These are phyloP conservation scores for Trametes punicea DNA, from an alignment of 768 basidiomycete genomes.

Conservation along the genomic window DNA sequence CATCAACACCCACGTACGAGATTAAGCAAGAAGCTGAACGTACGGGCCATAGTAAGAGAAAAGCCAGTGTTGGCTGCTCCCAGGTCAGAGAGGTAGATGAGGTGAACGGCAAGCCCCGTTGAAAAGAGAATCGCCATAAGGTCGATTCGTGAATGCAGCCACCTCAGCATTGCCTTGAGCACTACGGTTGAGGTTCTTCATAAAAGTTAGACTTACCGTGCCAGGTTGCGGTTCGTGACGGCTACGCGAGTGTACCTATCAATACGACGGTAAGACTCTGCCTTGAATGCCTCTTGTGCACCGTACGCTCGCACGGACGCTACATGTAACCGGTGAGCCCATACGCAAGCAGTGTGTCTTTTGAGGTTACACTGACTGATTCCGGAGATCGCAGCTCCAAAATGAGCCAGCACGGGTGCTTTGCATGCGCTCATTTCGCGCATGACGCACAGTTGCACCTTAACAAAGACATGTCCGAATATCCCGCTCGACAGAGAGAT, in stretches of 20 bases:
- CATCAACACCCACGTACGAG: not conserved
- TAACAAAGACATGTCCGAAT: conserved; percentile 45
- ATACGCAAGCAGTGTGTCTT: not conserved
- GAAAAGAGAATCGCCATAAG: conserved; percentile 55
- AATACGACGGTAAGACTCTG: conserved; percentile 46
- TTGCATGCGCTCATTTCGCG: conserved; percentile 47
- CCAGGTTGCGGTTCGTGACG: conserved; percentile 45
- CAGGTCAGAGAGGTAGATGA: conserved; percentile 41
- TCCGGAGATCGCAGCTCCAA: conserved; percentile 58
- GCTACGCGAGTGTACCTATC: conserved; percentile 49
- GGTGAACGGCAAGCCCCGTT: conserved; percentile 50
- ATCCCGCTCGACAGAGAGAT: conserved; percentile 35
- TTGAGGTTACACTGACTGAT: conserved; percentile 29
- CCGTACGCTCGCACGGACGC: conserved; percentile 64
- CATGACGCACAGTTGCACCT: conserved; percentile 50
- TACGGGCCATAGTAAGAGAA: conserved; percentile 51
- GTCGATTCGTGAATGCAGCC: conserved; percentile 51
- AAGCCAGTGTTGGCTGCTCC: conserved; percentile 47
- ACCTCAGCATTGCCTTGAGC: conserved; percentile 16
- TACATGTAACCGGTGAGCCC: conserved; percentile 24
- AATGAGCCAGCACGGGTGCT: conserved; percentile 43
- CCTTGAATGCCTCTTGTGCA: conserved; percentile 46
- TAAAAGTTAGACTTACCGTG: conserved; percentile 6
- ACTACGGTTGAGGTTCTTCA: not conserved
- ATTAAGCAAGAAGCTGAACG: not conserved